A percentile compares a stretch with the other conserved stretches of the same genome.
These are phyloP conservation scores for Nakaseomyces uthaithaninus DNA, from an alignment of 1,139 yeast species.

Conservation along the genomic window DNA sequence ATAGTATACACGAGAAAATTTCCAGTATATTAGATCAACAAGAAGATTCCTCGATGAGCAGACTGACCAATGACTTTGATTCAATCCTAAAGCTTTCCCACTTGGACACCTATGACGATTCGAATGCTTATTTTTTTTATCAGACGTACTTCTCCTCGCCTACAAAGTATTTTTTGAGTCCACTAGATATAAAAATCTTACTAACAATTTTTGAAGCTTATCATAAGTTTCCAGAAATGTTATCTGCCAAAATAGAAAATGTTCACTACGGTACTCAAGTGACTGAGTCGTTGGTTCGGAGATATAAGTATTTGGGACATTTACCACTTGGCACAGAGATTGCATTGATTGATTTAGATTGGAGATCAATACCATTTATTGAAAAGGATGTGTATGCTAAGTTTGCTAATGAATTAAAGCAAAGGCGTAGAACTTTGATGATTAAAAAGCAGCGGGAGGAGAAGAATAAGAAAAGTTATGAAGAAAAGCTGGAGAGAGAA, in stretches of 20 bases:
- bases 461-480: conserved; percentile 50
- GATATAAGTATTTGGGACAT: conserved; percentile 69
- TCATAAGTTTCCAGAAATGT: conserved; percentile 54
- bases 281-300: conserved; percentile 44
- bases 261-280: conserved; percentile 54
- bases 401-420: conserved; percentile 53
- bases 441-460: conserved; percentile 60
- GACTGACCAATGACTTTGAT: conserved; percentile 2
- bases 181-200: conserved; percentile 70
- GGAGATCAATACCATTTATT: conserved; percentile 45
- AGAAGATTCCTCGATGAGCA: not conserved
- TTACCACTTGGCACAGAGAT: conserved; percentile 78
- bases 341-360: conserved; percentile 79
- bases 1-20: conserved; percentile 43
- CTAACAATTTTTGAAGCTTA: conserved; percentile 56
- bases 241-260: conserved; percentile 60
- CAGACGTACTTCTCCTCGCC: conserved; percentile 68
- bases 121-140: conserved; percentile 48
- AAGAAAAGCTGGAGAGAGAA: conserved; percentile 52
- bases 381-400: conserved; percentile 45
- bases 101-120: conserved; percentile 29
- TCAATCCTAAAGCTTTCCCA: conserved; percentile 18
- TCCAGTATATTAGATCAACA: conserved; percentile 19
- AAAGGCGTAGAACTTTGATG: conserved; percentile 47
- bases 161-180: conserved; percentile 56